A percentile compares a stretch with the other conserved stretches of the same genome.
These are phyloP conservation scores for Dictyophora rubrovolvata DNA, from an alignment of 768 basidiomycete species.

Conservation along the genomic window DNA sequence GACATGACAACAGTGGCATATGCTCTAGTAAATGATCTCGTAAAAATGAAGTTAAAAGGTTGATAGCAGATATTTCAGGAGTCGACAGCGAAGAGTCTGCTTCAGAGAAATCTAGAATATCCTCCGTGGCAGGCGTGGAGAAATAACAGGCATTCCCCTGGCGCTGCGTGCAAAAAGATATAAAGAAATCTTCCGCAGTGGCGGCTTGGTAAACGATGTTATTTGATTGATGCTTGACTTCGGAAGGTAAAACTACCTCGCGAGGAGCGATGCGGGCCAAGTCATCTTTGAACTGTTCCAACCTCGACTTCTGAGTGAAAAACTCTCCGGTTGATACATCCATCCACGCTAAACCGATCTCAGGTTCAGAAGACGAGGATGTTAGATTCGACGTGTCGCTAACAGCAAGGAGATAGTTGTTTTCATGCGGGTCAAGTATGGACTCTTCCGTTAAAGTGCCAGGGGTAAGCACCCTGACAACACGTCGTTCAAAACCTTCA, in stretches of 20 bases:
- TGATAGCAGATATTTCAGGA: constrained; percentile 47
- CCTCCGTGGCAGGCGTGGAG: constrained; percentile 1
- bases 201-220: constrained; percentile 42
- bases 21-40: constrained; percentile 62
- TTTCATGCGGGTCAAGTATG: constrained; percentile 77
- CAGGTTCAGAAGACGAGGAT: neutral
- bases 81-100: constrained; percentile 16
- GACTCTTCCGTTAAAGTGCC: constrained; percentile 91
- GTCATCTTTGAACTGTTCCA: constrained; percentile 63
- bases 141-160: constrained; percentile 7
- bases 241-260: constrained; percentile 63
- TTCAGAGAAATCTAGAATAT: neutral
- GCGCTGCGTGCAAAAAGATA: constrained; percentile 34
- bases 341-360: constrained; percentile 75
- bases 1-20: constrained; percentile 55
- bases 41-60: constrained; percentile 55
- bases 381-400: constrained; percentile 17
- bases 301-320: constrained; percentile 54
- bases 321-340: constrained; percentile 94
- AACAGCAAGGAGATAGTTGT: constrained; percentile 81
- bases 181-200: constrained; percentile 42
- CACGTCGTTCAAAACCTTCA: constrained; percentile 60
- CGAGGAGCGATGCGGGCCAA: constrained; percentile 70
- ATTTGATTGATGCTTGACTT: constrained; percentile 24
- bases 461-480: constrained; percentile 82